A percentile compares a stretch with the other conserved stretches of the same genome.
phyloP scores from a whole-genome alignment of 2,329 filamentous ascomycete genomes.

The Diaporthe caulivora region DNA sequence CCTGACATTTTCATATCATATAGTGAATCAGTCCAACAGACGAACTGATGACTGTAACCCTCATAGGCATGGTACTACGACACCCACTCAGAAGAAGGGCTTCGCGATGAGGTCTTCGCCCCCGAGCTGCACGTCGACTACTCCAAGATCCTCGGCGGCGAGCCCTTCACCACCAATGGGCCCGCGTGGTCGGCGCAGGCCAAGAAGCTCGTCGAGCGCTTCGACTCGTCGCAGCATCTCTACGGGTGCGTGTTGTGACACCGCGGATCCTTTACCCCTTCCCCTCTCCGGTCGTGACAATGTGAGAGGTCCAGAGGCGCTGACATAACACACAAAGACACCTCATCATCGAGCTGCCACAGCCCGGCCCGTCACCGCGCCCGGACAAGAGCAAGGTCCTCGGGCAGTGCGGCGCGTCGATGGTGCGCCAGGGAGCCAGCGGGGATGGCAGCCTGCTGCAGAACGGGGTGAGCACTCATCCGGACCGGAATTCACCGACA shows the following conservation, averaged over 20 bases:
- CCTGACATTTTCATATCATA: not conserved
- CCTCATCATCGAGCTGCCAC: constrained; percentile 44
- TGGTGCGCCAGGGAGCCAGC: constrained; percentile 41
- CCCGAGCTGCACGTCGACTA: constrained; percentile 47
- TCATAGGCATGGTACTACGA: constrained; percentile 47
- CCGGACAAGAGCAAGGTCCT: constrained; percentile 43
- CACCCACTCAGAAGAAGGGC: constrained; percentile 40
- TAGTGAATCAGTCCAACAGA: not conserved
- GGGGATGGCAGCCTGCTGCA: constrained; percentile 45
- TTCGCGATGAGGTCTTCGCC: constrained; percentile 46
- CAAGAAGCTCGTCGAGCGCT: constrained; percentile 38
- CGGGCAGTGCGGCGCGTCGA: constrained; percentile 43
- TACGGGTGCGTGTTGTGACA: constrained; percentile 42
- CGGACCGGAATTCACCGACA: not conserved
- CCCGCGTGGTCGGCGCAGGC: constrained; percentile 44
- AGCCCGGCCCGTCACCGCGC: constrained; percentile 39
- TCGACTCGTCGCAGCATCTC: constrained; percentile 45
- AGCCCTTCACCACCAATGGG: constrained; percentile 40
- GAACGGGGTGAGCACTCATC: constrained; percentile 45
- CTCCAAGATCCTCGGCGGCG: constrained; percentile 47
- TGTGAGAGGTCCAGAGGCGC: not conserved
- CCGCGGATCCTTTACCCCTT: not conserved
- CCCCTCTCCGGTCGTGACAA: not conserved
- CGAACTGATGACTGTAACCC: not conserved
- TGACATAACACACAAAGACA: constrained; percentile 34